Base-by-base conservation (phyloP, 805 yeast species). In the Dipodascus geniculatus region DNA sequence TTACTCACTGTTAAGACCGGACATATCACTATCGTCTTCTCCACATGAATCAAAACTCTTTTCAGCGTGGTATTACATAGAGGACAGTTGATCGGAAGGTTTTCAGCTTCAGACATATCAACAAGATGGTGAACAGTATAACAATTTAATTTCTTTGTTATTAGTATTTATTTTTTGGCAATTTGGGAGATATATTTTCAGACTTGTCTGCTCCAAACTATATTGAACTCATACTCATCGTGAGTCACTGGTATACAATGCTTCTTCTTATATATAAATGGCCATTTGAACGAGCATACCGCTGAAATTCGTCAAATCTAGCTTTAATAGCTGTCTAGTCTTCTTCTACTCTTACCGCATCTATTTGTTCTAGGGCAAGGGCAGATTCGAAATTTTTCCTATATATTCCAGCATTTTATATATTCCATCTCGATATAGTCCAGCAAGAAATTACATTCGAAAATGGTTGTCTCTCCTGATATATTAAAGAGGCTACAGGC, bases 401-500 rank as follows among this genome's bases (percentile, higher is more conserved):
- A 11, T 31, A 31, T 31, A 11, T 31, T 31, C 38, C 11, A 11
- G 11, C 38, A 31, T 31, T 31, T 31, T 31, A 11, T 11, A 31
- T 16, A 11, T 31, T 16, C 11, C 16, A 11, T 16, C 38, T 31
- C 11, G 16, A 11, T 16, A 11, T 31, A 31, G 22, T 20, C 22
- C 4, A n/a, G 14, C 19, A 42, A 42, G 48, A n/a, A 31, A 31
- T 16, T n/a, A 42, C 19, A 42, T 9, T 42, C 8, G 11, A 23
- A n/a, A n/a, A 68, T 68, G 71, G 65, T 70, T 2, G 61, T 87
- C 22, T 76, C 86, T 1, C 74, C 84, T 3, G 83, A 80, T 42
- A 81, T 82, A 28, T 76, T 88, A 33, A 74, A 78, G 31, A 68
- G 78, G 58, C 71, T 89, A 19, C 97, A 91, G 67, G 74, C 74